Percentiles rank a stretch among this genome's conserved stretches.
Conservation (phyloP, 2,329 filamentous ascomycete species). For the Colletotrichum brevisporum region DNA sequence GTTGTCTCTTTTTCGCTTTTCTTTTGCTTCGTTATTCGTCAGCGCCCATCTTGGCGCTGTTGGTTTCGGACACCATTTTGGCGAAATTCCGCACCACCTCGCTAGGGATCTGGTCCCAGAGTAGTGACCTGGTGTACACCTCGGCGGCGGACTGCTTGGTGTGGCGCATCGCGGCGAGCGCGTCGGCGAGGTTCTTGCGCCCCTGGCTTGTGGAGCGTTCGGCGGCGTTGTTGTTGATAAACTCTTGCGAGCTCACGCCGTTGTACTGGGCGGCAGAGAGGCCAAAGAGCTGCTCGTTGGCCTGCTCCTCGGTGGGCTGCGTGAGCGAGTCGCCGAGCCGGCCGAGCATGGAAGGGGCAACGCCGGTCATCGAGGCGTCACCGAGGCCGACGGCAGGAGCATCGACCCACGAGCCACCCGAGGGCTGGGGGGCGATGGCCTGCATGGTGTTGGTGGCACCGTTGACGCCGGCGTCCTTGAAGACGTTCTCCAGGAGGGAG, state of each 20-base stretch:
- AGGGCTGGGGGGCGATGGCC: conserved; percentile 66
- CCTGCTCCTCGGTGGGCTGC: conserved; percentile 85
- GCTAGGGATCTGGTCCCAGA: conserved; percentile 93
- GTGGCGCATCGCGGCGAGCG: conserved; percentile 83
- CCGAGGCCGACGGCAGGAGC: conserved; percentile 57
- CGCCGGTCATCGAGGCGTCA: conserved; percentile 60
- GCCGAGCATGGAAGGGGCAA: conserved; percentile 73
- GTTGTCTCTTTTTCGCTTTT: conserved; percentile 38
- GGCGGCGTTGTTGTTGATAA: conserved; percentile 70
- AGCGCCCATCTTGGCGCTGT: conserved; percentile 58
- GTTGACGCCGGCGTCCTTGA: conserved; percentile 82
- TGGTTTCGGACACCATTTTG: conserved; percentile 87
- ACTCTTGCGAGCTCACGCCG: conserved; percentile 82
- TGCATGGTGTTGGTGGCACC: conserved; percentile 60
- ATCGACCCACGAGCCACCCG: conserved; percentile 63
- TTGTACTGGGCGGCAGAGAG: conserved; percentile 92
- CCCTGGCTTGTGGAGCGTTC: conserved; percentile 71
- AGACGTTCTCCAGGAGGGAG: conserved; percentile 82
- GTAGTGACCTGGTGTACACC: conserved; percentile 90
- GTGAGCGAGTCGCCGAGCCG: conserved; percentile 78
- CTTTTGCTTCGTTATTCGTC: conserved; percentile 54
- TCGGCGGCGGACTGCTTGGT: conserved; percentile 84
- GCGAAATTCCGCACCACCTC: conserved; percentile 95
- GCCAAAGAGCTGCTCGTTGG: conserved; percentile 89
- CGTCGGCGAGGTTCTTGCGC: conserved; percentile 83